phyloP scores from a whole-genome alignment of 75 land plant species.

The Cunninghamia lanceolata region DNA sequence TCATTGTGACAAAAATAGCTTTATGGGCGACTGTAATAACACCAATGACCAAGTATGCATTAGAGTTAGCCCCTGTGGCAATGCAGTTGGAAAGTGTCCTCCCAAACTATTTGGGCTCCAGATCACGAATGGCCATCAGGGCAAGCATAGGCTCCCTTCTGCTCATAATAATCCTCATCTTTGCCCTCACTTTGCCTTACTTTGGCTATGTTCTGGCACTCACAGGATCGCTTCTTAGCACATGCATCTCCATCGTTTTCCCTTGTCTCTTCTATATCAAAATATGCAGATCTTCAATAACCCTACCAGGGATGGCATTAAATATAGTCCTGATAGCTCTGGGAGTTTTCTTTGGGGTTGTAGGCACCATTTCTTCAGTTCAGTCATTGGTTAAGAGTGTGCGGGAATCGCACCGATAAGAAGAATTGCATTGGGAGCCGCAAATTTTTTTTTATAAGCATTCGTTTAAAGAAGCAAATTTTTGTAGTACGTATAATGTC shows the following conservation, averaged over 20 bases:
- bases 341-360: slow-evolving; percentile 28
- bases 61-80: slow-evolving; percentile 66
- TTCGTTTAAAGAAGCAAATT: neutral
- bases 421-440: neutral
- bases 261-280: slow-evolving; percentile 62
- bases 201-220: slow-evolving; percentile 62
- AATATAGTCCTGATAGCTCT: slow-evolving; percentile 29
- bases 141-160: slow-evolving; percentile 41
- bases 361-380: slow-evolving; percentile 54
- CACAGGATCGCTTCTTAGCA: slow-evolving; percentile 69
- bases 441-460: neutral
- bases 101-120: slow-evolving; percentile 29
- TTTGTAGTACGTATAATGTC: neutral
- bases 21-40: slow-evolving; percentile 76
- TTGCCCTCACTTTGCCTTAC: slow-evolving; percentile 64
- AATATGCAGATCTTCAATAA: slow-evolving; percentile 36
- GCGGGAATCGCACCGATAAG: neutral
- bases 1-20: slow-evolving; percentile 57
- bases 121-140: slow-evolving; percentile 25
- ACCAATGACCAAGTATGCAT: slow-evolving; percentile 81
- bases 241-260: slow-evolving; percentile 52
- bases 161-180: slow-evolving; percentile 35
- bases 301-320: slow-evolving; percentile 19
- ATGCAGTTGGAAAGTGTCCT: slow-evolving; percentile 56
- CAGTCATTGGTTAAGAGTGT: slow-evolving; percentile 29